These are phyloP conservation scores for Annulohypoxylon stygium DNA, from an alignment of 495 filamentous ascomycete genomes.

Conservation along the genomic window DNA sequence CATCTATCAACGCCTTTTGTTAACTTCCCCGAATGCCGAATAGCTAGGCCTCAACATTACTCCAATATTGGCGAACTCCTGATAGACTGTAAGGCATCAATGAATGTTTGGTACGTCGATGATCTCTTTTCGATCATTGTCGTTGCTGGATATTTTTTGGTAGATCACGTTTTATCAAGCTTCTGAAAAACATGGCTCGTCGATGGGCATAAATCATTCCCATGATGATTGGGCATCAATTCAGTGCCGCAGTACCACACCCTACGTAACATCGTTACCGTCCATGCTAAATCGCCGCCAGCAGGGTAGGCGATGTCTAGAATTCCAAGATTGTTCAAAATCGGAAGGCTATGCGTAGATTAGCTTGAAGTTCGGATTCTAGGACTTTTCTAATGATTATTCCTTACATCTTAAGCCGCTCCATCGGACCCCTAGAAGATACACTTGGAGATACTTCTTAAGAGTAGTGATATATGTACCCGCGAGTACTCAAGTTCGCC, in stretches of 20 bases:
- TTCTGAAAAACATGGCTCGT: not conserved
- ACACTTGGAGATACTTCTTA: not conserved
- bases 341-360: slow-evolving; percentile 10
- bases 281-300: slow-evolving; percentile 8
- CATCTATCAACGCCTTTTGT: slow-evolving; percentile 19
- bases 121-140: not conserved
- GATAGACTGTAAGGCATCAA: slow-evolving; percentile 13
- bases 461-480: not conserved
- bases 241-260: not conserved
- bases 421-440: not conserved
- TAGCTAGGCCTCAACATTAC: slow-evolving; percentile 11
- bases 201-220: not conserved
- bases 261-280: slow-evolving; percentile 21
- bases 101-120: not conserved
- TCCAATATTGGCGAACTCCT: not conserved
- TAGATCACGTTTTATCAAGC: not conserved
- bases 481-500: not conserved
- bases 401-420: slow-evolving; percentile 9
- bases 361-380: not conserved
- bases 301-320: slow-evolving; percentile 8
- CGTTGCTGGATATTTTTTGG: not conserved
- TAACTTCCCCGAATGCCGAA: slow-evolving; percentile 3
- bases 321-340: slow-evolving; percentile 11
- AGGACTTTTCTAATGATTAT: slow-evolving; percentile 18
- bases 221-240: slow-evolving; percentile 23